Evolutionary conservation across 2,329 filamentous ascomycete genomes (phyloP), one percentile per base, ranked within the genome.

Genomic region (Fusarium nanum): DNA sequence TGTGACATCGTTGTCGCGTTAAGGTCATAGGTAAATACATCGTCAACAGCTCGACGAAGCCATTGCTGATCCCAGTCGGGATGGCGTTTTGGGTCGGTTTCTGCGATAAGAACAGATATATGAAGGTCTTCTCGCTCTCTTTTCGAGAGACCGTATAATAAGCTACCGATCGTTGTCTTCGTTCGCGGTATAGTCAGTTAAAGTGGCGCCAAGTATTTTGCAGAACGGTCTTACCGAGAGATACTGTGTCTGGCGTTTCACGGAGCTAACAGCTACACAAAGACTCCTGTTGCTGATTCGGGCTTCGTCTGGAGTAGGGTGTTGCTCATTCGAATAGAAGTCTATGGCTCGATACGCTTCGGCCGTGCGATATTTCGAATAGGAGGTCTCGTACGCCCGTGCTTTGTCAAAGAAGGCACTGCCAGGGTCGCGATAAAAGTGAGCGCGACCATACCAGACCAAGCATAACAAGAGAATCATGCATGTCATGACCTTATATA

Each of bases 351-450:
- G n/a, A 18, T 48, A 18, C 1, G 61, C 62, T 48, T 65, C 53
- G 7, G 20, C 9, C 16, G 27, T 44, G 6, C 62, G 47, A 9
- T 53, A 40, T 3, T 30, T 6, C 3, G 62, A 65, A 27, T 65
- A 65, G 1, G 11, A 16, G 3, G 53, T 58, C 23, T 64, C 47
- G 30, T 45, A 65, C 30, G 62, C 62, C 14, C 62, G 60, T 10
- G 30, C 22, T 4, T 64, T 37, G 1, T 66, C 53, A 27, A 59
- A 66, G 32, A 66, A 66, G 18, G 54, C 42, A 18, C 63, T 66
- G 3, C 63, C 63, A 4, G 63, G 60, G 6, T 66, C 63, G 25
- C 63, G 60, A 4, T 66, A 66, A 12, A 66, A 66, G 18, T 49
- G 42, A 18, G 55, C 22, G 23, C 44, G 53, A 2, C 60, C 60